Evolutionary conservation across 2,329 filamentous ascomycete species (phyloP).

Genomic region (Botrytis medusae): DNA sequence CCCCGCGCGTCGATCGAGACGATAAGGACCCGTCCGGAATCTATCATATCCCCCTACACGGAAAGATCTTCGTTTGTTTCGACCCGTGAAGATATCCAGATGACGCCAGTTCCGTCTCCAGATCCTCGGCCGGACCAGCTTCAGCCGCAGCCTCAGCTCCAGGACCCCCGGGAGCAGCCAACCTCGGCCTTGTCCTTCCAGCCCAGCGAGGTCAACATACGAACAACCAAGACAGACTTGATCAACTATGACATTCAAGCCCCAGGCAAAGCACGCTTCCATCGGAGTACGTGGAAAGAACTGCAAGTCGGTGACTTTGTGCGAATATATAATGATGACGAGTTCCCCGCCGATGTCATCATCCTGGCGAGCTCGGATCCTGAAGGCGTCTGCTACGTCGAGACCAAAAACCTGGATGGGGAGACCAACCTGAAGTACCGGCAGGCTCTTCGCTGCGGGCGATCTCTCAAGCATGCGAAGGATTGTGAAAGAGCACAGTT

Average conservation of each 20-base stretch:
- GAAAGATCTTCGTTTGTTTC: constrained; percentile 59
- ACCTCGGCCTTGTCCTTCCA: constrained; percentile 42
- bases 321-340: constrained; percentile 92
- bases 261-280: constrained; percentile 77
- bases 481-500: constrained; percentile 93
- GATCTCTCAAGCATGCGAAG: constrained; percentile 78
- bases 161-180: constrained; percentile 37
- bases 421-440: constrained; percentile 97
- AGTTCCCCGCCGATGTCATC: constrained; percentile 89
- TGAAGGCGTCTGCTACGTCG: constrained; percentile 93
- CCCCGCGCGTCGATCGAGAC: no score
- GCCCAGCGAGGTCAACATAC: constrained; percentile 39
- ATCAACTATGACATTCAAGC: constrained; percentile 69
- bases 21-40: no score
- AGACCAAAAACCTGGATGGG: constrained; percentile 97
- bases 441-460: constrained; percentile 82
- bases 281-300: constrained; percentile 93
- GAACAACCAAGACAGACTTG: constrained; percentile 44
- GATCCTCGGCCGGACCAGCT: constrained; percentile 49
- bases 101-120: constrained; percentile 92
- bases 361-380: constrained; percentile 90
- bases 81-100: constrained; percentile 74
- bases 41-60: no score
- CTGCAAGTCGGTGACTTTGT: constrained; percentile 95
- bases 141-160: no score